phyloP scores from a whole-genome alignment of 345 rosid species.

The Melastoma malabathricum region DNA sequence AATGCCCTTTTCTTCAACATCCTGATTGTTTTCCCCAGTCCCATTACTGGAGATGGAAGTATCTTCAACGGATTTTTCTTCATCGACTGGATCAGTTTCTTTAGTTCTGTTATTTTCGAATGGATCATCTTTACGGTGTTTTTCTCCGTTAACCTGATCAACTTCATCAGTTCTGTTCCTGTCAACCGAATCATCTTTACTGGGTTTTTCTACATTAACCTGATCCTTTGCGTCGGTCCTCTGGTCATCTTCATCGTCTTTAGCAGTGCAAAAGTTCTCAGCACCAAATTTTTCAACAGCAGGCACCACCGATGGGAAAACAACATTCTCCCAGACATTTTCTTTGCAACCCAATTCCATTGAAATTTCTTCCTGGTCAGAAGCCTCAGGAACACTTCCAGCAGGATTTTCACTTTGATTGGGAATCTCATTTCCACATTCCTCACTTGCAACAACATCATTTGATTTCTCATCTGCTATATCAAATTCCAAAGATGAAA shows the following conservation, averaged over 20 bases:
- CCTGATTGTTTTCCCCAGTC: no score
- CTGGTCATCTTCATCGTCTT: constrained; percentile 7
- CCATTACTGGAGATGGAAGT: no score
- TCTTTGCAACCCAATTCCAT: no score
- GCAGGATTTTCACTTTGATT: no score
- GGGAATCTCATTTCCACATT: background rate
- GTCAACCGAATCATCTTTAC: constrained; percentile 15
- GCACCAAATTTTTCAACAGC: background rate
- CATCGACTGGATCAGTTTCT: constrained; percentile 7
- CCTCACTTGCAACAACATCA: constrained; percentile 6
- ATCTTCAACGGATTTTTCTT: constrained; percentile 1
- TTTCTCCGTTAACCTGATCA: constrained; percentile 11
- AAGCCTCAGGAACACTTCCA: no score
- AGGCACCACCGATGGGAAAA: background rate
- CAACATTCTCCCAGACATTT: background rate
- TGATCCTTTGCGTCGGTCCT: constrained; percentile 8
- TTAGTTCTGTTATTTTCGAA: constrained; percentile 9
- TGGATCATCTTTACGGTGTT: constrained; percentile 8
- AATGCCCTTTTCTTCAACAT: no score
- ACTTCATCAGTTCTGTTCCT: constrained; percentile 12
- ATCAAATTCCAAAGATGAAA: constrained; percentile 11
- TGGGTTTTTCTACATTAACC: constrained; percentile 9
- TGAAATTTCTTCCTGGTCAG: no score
- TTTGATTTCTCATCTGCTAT: constrained; percentile 17
- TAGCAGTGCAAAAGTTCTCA: constrained; percentile 4